phyloP scores from a whole-genome alignment of 208 protist genomes.

The Leishmania amazonensis region DNA sequence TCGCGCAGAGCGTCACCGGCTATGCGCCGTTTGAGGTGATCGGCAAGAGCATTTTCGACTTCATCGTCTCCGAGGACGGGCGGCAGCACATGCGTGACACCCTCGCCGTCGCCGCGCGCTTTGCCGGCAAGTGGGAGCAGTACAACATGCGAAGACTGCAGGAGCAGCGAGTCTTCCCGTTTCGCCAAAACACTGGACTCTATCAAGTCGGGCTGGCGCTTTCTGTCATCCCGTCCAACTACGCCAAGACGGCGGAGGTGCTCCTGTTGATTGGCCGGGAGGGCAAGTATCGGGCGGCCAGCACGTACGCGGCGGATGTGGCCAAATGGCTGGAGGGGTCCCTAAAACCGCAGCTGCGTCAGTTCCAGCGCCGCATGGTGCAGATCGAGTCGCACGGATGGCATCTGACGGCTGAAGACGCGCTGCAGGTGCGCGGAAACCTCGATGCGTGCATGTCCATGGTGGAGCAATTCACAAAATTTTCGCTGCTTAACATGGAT shows the following conservation, averaged over 20 bases:
- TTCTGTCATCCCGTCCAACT: constrained; percentile 73
- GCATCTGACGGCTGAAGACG: constrained; percentile 61
- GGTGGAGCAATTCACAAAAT: constrained; percentile 72
- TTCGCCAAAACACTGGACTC: constrained; percentile 66
- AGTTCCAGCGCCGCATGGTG: constrained; percentile 64
- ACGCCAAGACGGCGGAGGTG: constrained; percentile 56
- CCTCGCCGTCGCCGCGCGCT: constrained; percentile 44
- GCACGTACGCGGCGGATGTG: constrained; percentile 76
- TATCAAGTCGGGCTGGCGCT: constrained; percentile 68
- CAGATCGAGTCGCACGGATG: constrained; percentile 60
- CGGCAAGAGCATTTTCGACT: constrained; percentile 72
- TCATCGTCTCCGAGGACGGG: constrained; percentile 52
- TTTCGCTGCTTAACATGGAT: constrained; percentile 82
- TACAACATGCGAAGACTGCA: constrained; percentile 58
- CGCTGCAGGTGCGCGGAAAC: constrained; percentile 58
- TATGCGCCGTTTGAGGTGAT: constrained; percentile 62
- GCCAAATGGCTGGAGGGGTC: constrained; percentile 69
- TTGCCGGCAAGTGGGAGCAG: constrained; percentile 69
- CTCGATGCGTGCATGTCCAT: constrained; percentile 68
- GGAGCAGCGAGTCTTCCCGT: constrained; percentile 55
- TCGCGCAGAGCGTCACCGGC: constrained; percentile 61
- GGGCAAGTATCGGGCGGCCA: constrained; percentile 63
- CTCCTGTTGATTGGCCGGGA: constrained; percentile 81
- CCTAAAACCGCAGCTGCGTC: constrained; percentile 72
- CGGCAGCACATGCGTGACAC: constrained; percentile 48